A percentile compares a stretch with the other conserved stretches of the same genome.
Conservation (phyloP, 1,284 basidiomycete genomes). For the Cerioporus squamosus region DNA sequence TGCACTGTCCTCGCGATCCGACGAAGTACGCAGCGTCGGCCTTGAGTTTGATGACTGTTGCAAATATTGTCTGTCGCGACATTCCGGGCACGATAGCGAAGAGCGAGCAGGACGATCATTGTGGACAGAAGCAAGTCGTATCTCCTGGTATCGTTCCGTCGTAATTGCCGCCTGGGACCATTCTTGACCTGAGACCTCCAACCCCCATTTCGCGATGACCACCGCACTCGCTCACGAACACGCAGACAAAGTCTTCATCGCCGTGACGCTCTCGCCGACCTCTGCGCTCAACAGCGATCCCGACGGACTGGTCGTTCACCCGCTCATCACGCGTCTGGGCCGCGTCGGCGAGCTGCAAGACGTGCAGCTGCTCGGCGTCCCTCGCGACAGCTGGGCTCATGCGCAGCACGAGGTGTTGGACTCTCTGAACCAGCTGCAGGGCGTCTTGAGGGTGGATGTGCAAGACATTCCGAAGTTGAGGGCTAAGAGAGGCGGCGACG, state of each 20-base stretch:
- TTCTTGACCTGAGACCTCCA: not conserved
- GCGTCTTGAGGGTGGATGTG: slow-evolving; percentile 33
- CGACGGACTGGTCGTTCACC: slow-evolving; percentile 27
- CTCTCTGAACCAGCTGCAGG: slow-evolving; percentile 27
- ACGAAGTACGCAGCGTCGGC: too few relatives aligned
- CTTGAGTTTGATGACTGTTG: too few relatives aligned
- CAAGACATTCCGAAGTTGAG: slow-evolving; percentile 28
- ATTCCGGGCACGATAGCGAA: too few relatives aligned
- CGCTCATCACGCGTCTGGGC: slow-evolving; percentile 30
- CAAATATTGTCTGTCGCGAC: too few relatives aligned
- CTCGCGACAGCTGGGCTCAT: slow-evolving; percentile 27
- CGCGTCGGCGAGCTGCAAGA: slow-evolving; percentile 34
- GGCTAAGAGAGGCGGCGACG: slow-evolving; percentile 29
- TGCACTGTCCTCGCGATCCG: too few relatives aligned
- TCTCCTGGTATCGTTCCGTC: slow-evolving; percentile 2
- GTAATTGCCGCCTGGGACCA: not conserved
- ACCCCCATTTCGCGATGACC: slow-evolving; percentile 20
- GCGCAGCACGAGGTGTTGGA: slow-evolving; percentile 26
- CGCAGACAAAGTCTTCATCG: slow-evolving; percentile 30
- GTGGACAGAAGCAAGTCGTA: not conserved
- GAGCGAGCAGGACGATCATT: not conserved
- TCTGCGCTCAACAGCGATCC: slow-evolving; percentile 28
- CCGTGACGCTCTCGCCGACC: slow-evolving; percentile 32
- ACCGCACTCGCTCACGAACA: slow-evolving; percentile 26
- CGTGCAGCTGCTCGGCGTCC: slow-evolving; percentile 36